A percentile compares a stretch with the other conserved stretches of the same genome.
phyloP scores from a whole-genome alignment of 2,329 filamentous ascomycete genomes.

The Stachybotrys echinatus region DNA sequence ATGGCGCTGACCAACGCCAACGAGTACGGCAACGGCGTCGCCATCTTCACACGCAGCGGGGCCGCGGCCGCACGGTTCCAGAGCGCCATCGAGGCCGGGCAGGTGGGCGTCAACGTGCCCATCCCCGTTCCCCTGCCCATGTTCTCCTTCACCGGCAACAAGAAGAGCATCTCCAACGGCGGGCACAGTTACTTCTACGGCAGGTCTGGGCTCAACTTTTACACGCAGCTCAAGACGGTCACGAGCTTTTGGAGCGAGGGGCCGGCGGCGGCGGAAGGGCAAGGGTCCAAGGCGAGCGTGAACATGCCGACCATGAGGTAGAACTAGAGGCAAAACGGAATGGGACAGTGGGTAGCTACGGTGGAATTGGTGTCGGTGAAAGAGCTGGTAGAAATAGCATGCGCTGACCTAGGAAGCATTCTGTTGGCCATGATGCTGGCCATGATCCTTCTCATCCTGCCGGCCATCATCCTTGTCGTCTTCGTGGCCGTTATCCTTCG shows the following conservation, averaged over 20 bases:
- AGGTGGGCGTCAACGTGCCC: conserved; percentile 18
- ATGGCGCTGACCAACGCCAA: conserved; percentile 24
- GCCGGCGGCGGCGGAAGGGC: conserved; percentile 38
- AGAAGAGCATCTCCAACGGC: conserved; percentile 63
- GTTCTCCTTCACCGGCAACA: conserved; percentile 28
- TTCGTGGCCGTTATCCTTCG: too few species aligned
- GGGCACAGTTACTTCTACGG: conserved; percentile 69
- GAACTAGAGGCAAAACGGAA: not conserved
- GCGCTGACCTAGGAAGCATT: too few species aligned
- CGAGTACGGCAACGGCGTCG: conserved; percentile 27
- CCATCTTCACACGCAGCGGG: conserved; percentile 26
- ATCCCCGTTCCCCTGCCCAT: conserved; percentile 19
- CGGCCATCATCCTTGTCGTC: too few species aligned
- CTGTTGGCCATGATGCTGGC: too few species aligned
- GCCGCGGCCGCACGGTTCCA: conserved; percentile 24
- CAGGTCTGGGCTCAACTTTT: conserved; percentile 64
- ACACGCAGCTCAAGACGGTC: conserved; percentile 70
- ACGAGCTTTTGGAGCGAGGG: conserved; percentile 63
- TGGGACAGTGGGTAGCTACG: too few species aligned
- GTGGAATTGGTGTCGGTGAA: too few species aligned
- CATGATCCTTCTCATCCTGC: too few species aligned
- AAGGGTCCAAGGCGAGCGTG: not conserved
- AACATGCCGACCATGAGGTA: not conserved
- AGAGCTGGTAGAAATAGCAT: too few species aligned
- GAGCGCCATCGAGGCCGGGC: conserved; percentile 19